These are phyloP conservation scores for Sedum album DNA, from an alignment of 164 flowering plant genomes.

Conservation along the genomic window DNA sequence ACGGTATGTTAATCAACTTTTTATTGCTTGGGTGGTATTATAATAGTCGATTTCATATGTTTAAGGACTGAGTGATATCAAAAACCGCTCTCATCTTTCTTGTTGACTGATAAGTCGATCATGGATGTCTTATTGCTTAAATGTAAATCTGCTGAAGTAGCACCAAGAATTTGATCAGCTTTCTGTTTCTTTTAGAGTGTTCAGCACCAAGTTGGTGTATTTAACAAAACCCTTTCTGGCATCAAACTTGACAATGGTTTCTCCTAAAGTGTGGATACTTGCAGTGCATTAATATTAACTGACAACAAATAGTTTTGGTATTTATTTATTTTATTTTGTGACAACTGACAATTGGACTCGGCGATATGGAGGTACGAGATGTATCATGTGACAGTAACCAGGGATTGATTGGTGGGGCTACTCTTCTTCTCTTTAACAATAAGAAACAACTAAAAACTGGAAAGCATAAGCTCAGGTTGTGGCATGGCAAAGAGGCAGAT, in stretches of 20 bases:
- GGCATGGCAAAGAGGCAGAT: constrained; percentile 90
- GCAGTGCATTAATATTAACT: neutral
- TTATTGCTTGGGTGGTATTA: neutral
- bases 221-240: neutral
- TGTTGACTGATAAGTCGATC: neutral
- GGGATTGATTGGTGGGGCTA: constrained; percentile 87
- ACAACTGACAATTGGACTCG: neutral
- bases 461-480: constrained; percentile 89
- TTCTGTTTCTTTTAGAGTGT: neutral
- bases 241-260: neutral
- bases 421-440: constrained; percentile 81
- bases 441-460: constrained; percentile 93
- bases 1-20: constrained; percentile 42
- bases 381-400: constrained; percentile 75
- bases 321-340: neutral
- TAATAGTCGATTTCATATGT: neutral
- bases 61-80: neutral
- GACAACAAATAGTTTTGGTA: neutral
- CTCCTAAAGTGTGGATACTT: neutral
- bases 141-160: neutral
- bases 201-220: neutral
- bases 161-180: neutral
- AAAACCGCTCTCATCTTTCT: neutral
- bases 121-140: neutral
- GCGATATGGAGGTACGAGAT: constrained; percentile 70